A percentile compares a stretch with the other conserved stretches of the same genome.
phyloP scores from a whole-genome alignment of 495 filamentous ascomycete genomes.

The Bombardia bombarda region DNA sequence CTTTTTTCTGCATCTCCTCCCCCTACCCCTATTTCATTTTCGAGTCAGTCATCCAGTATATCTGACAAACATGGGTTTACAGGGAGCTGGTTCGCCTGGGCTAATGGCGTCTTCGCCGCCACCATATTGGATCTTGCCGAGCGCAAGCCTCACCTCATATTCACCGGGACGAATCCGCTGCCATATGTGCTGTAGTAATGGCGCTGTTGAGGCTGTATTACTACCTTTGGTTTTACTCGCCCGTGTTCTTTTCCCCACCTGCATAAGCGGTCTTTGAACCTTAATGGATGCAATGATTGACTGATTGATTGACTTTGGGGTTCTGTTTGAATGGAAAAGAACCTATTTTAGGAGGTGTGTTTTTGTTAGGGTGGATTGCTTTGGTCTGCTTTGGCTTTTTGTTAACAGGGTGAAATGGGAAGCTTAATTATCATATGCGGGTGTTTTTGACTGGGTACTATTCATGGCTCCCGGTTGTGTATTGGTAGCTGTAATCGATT shows the following conservation, averaged over 20 bases:
- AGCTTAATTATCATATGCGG: too few species aligned
- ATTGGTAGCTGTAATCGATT: too few species aligned
- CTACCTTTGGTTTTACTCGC: too few species aligned
- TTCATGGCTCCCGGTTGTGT: too few species aligned
- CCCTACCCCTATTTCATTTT: too few species aligned
- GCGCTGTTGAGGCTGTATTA: background rate
- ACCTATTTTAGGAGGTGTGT: too few species aligned
- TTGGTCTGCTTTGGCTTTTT: too few species aligned
- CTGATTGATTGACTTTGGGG: background rate
- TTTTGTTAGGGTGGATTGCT: too few species aligned
- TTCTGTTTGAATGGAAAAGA: background rate
- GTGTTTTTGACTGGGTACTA: too few species aligned
- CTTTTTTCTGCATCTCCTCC: too few species aligned
- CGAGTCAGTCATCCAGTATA: too few species aligned
- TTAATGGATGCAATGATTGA: background rate
- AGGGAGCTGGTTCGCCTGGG: slow-evolving; percentile 97
- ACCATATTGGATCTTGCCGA: slow-evolving; percentile 84
- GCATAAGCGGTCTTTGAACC: background rate
- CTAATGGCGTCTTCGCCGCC: slow-evolving; percentile 92
- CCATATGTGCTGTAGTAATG: slow-evolving; percentile 31
- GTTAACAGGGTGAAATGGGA: too few species aligned
- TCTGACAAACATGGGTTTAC: background rate
- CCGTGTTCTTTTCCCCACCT: background rate
- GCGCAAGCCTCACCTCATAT: slow-evolving; percentile 81
- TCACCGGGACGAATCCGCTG: slow-evolving; percentile 53